Conservation (phyloP, 352 stramenopile genomes). For the Globisporangium parvum region DNA sequence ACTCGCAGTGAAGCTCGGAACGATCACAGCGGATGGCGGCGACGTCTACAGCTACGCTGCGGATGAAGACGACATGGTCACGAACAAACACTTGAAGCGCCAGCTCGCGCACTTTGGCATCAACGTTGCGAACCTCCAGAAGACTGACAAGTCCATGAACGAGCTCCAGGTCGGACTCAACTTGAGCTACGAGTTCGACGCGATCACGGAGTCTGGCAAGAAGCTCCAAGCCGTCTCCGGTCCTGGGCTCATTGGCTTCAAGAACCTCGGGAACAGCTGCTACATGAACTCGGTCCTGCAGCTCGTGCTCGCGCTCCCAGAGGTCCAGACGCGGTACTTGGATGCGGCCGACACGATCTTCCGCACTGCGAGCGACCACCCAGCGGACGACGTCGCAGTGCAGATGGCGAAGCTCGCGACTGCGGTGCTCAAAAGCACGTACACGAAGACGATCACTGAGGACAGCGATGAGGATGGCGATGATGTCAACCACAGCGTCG, state of each 20-base stretch:
- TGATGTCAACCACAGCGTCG: conserved; percentile 25
- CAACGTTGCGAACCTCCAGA: conserved; percentile 90
- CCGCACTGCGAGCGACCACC: conserved; percentile 12
- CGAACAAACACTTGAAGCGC: conserved; percentile 91
- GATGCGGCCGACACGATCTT: conserved; percentile 58
- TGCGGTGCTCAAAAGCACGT: conserved; percentile 86
- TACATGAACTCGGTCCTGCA: conserved; percentile 99
- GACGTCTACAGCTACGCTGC: conserved; percentile 98
- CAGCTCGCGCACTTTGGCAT: conserved; percentile 96
- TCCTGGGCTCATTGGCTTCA: conserved; percentile 92
- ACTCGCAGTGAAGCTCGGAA: conserved; percentile 97
- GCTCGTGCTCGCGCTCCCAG: conserved; percentile 83
- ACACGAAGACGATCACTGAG: conserved; percentile 41
- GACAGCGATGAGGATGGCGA: conserved; percentile 28
- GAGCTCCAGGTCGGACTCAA: conserved; percentile 98
- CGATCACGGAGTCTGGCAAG: conserved; percentile 95
- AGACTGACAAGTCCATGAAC: conserved; percentile 98
- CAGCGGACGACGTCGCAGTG: conserved; percentile 67
- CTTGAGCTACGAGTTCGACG: conserved; percentile 97
- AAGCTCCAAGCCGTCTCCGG: conserved; percentile 89
- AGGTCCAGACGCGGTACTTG: conserved; percentile 70
- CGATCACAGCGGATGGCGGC: conserved; percentile 92
- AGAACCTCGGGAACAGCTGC: conserved; percentile 99
- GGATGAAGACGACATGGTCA: conserved; percentile 97
- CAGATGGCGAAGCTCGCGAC: conserved; percentile 92